These are phyloP conservation scores for Daedalea quercina DNA, from an alignment of 768 basidiomycete species.

Conservation along the genomic window DNA sequence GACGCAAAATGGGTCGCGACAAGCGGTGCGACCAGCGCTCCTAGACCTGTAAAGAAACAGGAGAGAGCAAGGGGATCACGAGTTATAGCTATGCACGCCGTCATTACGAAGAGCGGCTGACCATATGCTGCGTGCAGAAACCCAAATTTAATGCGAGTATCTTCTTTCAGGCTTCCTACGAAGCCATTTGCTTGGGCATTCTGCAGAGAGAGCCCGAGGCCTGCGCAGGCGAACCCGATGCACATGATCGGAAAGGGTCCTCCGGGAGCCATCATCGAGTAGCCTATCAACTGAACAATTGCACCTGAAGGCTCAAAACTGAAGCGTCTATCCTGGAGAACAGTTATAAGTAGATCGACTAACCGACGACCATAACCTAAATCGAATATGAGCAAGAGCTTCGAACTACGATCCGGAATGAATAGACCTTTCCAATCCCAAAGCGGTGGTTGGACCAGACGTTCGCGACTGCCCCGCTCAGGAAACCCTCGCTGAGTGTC, in stretches of 20 bases:
- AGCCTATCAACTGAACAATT: slow-evolving; percentile 44
- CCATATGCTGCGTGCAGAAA: slow-evolving; percentile 64
- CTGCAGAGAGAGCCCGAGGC: slow-evolving; percentile 42
- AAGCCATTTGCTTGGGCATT: slow-evolving; percentile 71
- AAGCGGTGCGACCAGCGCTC: slow-evolving; percentile 44
- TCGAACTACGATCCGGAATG: background rate
- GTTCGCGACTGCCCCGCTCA: slow-evolving; percentile 41
- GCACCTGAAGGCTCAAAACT: slow-evolving; percentile 38
- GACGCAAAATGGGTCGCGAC: slow-evolving; percentile 50
- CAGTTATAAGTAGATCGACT: background rate
- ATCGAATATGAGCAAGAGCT: background rate
- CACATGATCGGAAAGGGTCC: slow-evolving; percentile 63
- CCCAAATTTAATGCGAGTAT: slow-evolving; percentile 58
- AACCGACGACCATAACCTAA: background rate
- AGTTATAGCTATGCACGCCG: background rate
- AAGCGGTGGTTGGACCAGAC: slow-evolving; percentile 37
- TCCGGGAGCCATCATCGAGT: slow-evolving; percentile 43
- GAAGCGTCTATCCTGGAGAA: background rate
- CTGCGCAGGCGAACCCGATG: slow-evolving; percentile 37
- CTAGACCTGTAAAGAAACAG: no score
- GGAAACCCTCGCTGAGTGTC: slow-evolving; percentile 33
- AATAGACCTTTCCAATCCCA: slow-evolving; percentile 43
- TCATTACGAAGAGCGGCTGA: no score
- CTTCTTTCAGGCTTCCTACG: slow-evolving; percentile 48
- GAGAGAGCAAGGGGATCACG: no score